Evolutionary conservation across 108 stramenopile species (phyloP).

Genomic region (Conticribra weissflogii): DNA sequence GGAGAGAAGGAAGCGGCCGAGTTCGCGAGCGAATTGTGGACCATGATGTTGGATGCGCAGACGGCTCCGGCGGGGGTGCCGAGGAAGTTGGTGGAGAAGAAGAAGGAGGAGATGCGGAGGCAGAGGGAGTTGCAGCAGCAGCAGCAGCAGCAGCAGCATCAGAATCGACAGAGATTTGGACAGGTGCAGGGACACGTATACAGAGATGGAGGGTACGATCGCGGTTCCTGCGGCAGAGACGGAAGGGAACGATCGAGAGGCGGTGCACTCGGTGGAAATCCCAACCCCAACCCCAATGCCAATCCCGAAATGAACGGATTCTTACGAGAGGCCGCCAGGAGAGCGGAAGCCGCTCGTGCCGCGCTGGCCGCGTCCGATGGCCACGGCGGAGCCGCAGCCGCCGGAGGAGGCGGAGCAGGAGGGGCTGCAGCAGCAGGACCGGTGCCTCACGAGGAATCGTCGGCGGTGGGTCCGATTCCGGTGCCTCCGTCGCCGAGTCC

Average conservation of each 20-base stretch:
- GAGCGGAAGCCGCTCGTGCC: constrained; percentile 61
- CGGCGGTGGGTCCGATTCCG: background rate
- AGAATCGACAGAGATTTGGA: background rate
- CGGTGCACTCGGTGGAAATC: too few relatives aligned
- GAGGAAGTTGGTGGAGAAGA: constrained; percentile 71
- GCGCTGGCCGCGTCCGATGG: constrained; percentile 21
- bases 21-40: constrained; percentile 80
- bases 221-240: background rate
- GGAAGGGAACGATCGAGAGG: too few relatives aligned
- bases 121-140: constrained; percentile 32
- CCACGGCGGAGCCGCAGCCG: background rate
- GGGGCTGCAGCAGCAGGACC: background rate
- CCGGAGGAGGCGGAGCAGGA: background rate
- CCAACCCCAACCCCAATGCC: too few relatives aligned
- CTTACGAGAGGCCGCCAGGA: constrained; percentile 57
- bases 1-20: constrained; percentile 74
- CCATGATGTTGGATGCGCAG: constrained; percentile 81
- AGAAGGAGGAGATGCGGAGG: constrained; percentile 76
- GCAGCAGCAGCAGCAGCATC: constrained; percentile 18
- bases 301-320: constrained; percentile 56
- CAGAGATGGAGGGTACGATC: background rate
- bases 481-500: constrained; percentile 20
- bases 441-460: background rate
- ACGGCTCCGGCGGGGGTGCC: constrained; percentile 70
- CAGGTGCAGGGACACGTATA: background rate